These are phyloP conservation scores for Ogataea kodamae DNA, from an alignment of 805 yeast species.

Conservation along the genomic window DNA sequence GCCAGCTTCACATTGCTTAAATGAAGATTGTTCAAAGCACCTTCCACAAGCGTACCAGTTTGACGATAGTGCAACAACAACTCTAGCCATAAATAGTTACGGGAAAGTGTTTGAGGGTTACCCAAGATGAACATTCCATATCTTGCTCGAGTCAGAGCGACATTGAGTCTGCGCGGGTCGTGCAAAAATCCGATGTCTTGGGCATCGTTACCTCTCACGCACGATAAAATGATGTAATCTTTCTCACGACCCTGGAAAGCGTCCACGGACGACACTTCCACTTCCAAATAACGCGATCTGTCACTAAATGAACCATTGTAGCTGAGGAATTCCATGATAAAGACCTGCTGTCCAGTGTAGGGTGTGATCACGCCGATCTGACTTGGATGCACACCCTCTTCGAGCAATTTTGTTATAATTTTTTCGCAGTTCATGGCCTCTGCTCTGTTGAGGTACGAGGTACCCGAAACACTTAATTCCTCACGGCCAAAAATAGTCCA, in stretches of 20 bases:
- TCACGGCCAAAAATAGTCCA: conserved; percentile 90
- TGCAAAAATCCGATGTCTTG: conserved; percentile 78
- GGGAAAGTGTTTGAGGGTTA: conserved; percentile 72
- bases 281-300: conserved; percentile 59
- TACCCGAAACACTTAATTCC: conserved; percentile 79
- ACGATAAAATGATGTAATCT: conserved; percentile 47
- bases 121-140: conserved; percentile 81
- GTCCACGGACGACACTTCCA: conserved; percentile 82
- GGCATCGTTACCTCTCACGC: conserved; percentile 64
- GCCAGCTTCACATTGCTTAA: conserved; percentile 58
- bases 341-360: conserved; percentile 90
- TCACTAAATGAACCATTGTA: conserved; percentile 61
- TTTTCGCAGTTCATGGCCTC: conserved; percentile 90
- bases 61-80: conserved; percentile 76
- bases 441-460: conserved; percentile 76
- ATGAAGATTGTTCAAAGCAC: conserved; percentile 76
- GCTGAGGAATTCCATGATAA: conserved; percentile 72
- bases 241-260: conserved; percentile 61
- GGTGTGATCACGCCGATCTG: conserved; percentile 95
- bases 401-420: conserved; percentile 65
- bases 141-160: conserved; percentile 84
- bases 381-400: conserved; percentile 71
- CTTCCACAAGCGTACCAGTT: conserved; percentile 85
- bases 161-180: conserved; percentile 84
- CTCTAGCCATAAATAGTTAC: conserved; percentile 74